Percentiles rank a stretch among this genome's conserved stretches.
These are phyloP conservation scores for Pythium sukuiense DNA, from an alignment of 352 stramenopile species.

Conservation along the genomic window DNA sequence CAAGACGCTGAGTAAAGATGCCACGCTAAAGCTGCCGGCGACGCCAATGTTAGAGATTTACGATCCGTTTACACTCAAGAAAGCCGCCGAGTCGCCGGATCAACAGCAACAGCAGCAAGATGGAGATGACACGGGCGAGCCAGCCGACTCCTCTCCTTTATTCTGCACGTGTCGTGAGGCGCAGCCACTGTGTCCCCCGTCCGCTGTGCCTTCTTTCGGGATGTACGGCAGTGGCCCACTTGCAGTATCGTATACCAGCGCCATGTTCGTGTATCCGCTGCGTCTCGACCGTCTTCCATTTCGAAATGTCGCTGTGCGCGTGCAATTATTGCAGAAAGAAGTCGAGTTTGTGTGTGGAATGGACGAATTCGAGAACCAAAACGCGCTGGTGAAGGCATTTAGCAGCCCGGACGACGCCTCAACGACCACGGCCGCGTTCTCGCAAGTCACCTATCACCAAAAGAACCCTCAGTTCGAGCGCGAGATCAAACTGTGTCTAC, in stretches of 20 bases:
- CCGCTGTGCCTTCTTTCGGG: constrained; percentile 36
- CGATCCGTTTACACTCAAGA: constrained; percentile 17
- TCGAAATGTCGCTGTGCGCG: constrained; percentile 64
- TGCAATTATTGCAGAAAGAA: constrained; percentile 61
- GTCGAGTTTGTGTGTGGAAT: constrained; percentile 45
- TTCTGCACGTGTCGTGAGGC: constrained; percentile 38
- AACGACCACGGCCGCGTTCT: constrained; percentile 27
- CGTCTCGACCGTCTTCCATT: constrained; percentile 65
- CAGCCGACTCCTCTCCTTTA: neutral
- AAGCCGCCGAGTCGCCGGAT: neutral
- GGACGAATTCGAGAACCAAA: constrained; percentile 32
- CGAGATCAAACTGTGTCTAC: constrained; percentile 74
- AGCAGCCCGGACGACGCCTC: constrained; percentile 39
- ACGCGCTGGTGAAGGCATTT: constrained; percentile 37
- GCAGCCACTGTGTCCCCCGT: constrained; percentile 59
- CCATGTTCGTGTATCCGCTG: constrained; percentile 66
- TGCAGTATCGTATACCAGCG: constrained; percentile 55
- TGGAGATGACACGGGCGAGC: neutral
- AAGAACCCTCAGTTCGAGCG: constrained; percentile 76
- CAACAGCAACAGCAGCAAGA: constrained; percentile 1
- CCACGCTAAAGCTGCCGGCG: constrained; percentile 6
- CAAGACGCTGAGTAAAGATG: constrained; percentile 23
- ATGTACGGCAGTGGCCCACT: constrained; percentile 51
- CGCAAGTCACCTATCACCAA: constrained; percentile 76
- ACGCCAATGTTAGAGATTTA: constrained; percentile 19